Base-by-base conservation (phyloP, 768 basidiomycete species). In the Tephrocybe rancida region DNA sequence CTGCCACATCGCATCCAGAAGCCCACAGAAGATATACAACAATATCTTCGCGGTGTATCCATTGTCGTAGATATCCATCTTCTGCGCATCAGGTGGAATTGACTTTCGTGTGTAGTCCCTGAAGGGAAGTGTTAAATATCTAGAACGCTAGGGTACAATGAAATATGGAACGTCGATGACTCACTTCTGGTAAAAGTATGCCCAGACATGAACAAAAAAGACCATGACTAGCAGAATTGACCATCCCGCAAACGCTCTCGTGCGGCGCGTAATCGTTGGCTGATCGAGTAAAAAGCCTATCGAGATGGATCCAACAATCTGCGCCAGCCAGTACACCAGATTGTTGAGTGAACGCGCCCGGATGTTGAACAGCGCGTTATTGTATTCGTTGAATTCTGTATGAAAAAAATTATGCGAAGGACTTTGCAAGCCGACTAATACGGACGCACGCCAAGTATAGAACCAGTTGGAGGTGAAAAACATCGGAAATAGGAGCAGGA, bases 1-100 rank as follows among this genome's bases (percentile, higher is more conserved):
- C 66, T 93, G 92, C 88, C 90, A 93, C 82, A 90, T 86, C 1
- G 90, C 77, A 57, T 93, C 92, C 54, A 91, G 76, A 10, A 92
- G 63, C 24, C 90, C 88, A 56, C 83, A 88, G 69, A 85, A 81
- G 57, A 89, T 81, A 68, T 85, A 91, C 5, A 92, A 68, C 70
- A 78, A 78, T 5, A 85, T 71, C 46, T 77, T 77, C 39, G 75
- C 80, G 9, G 77, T 68, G 63, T 88, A 93, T 1, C 68, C 70
- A 1, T 67, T 56, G 58, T 86, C 82, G 48, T 65, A 69, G 45
- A 89, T 81, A 65, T 90, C 88, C 61, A 90, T 81, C 59, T 81
- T 80, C 21, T 64, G 52, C 0, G 74, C 58, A 29, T 70, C 64
- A 3, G 70, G 54, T 1, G 74, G 71, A 34, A 80, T 65, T 0